Percentiles rank a stretch among this genome's conserved stretches.
Evolutionary conservation across 2,329 filamentous ascomycete species (phyloP).

Genomic region (Cladophialophora exuberans): DNA sequence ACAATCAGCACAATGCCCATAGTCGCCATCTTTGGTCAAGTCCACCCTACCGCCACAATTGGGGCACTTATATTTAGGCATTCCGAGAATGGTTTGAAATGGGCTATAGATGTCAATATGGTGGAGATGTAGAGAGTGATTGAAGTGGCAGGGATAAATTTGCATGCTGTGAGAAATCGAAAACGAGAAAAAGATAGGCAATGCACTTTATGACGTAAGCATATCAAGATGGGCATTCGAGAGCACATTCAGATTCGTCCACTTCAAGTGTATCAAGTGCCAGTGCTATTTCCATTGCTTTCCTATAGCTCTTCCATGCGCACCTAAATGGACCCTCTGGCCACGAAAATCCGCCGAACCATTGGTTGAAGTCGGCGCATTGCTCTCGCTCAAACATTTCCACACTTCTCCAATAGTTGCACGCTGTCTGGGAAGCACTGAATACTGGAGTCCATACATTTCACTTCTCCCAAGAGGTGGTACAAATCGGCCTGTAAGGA

Average conservation of each 20-base stretch:
- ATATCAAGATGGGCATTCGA: background rate
- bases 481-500: constrained; percentile 88
- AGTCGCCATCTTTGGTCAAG: constrained; percentile 30
- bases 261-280: background rate
- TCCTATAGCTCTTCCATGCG: constrained; percentile 41
- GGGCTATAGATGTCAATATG: background rate
- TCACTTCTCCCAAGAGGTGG: constrained; percentile 94
- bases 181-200: background rate
- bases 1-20: constrained; percentile 33
- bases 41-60: constrained; percentile 30
- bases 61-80: constrained; percentile 29
- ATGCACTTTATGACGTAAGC: constrained; percentile 3
- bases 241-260: background rate
- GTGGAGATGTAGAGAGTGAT: background rate
- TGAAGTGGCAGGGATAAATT: background rate
- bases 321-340: constrained; percentile 95
- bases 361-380: background rate
- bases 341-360: constrained; percentile 63
- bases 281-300: constrained; percentile 18
- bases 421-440: constrained; percentile 85
- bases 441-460: constrained; percentile 95
- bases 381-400: constrained; percentile 65
- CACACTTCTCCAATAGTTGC: constrained; percentile 86
- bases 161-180: background rate
- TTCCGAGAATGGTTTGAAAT: constrained; percentile 11